Evolutionary conservation across 2,329 filamentous ascomycete species (phyloP).

Genomic region (Fonsecaea pedrosoi): DNA sequence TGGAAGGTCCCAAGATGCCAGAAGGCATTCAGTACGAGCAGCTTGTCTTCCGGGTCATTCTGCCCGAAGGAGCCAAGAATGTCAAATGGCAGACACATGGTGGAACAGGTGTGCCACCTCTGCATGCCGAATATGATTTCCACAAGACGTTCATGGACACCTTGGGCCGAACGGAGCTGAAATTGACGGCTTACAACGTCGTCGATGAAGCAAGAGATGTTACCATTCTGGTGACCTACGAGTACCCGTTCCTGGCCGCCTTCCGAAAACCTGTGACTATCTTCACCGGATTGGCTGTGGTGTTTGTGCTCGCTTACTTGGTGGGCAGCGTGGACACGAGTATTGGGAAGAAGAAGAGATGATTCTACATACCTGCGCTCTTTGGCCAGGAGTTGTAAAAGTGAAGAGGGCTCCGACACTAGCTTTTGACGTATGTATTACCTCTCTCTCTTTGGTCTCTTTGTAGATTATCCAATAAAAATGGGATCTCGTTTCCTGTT

Average conservation of each 20-base stretch:
- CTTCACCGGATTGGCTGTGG: slow-evolving; percentile 72
- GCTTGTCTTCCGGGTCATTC: slow-evolving; percentile 78
- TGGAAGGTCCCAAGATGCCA: slow-evolving; percentile 84
- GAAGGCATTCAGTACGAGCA: slow-evolving; percentile 88
- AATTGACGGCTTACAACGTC: slow-evolving; percentile 80
- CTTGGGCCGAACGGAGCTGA: slow-evolving; percentile 80
- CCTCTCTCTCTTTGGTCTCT: not conserved
- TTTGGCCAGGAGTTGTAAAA: not conserved
- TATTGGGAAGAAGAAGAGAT: slow-evolving; percentile 65
- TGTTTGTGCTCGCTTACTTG: slow-evolving; percentile 77
- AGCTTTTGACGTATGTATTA: not conserved
- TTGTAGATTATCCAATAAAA: not conserved
- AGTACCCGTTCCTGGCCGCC: slow-evolving; percentile 75
- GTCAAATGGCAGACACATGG: slow-evolving; percentile 72
- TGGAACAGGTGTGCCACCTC: slow-evolving; percentile 76
- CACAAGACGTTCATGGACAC: slow-evolving; percentile 95
- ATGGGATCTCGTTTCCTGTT: not conserved
- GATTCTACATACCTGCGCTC: not conserved
- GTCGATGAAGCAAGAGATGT: slow-evolving; percentile 89
- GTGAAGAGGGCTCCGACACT: not conserved
- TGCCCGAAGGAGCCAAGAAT: slow-evolving; percentile 85
- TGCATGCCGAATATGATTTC: slow-evolving; percentile 65
- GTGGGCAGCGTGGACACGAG: slow-evolving; percentile 81
- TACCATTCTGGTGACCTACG: slow-evolving; percentile 72
- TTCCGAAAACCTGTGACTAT: slow-evolving; percentile 88